phyloP scores from a whole-genome alignment of 2,329 filamentous ascomycete species.

The Botryotinia calthae region DNA sequence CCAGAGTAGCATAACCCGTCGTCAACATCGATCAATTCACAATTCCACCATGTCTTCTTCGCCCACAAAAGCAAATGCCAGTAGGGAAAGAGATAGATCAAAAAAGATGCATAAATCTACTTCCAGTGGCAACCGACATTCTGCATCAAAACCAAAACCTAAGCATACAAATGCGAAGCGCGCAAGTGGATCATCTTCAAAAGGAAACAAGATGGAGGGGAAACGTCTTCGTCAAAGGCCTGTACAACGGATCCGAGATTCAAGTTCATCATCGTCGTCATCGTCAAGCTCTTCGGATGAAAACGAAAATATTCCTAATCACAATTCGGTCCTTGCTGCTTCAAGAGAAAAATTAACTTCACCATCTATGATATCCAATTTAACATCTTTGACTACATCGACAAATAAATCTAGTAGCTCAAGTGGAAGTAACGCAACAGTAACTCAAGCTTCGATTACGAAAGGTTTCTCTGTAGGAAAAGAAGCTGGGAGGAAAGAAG shows the following conservation, averaged over 20 bases:
- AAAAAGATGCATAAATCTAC: conserved; percentile 28
- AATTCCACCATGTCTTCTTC: conserved; percentile 29
- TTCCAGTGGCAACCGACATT: conserved; percentile 25
- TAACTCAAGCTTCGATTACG: conserved; percentile 40
- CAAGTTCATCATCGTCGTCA: conserved; percentile 27
- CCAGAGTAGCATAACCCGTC: conserved; percentile 23
- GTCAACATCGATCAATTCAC: conserved; percentile 21
- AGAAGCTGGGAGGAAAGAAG: conserved; percentile 25
- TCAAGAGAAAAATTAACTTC: conserved; percentile 36
- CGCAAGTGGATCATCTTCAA: conserved; percentile 22
- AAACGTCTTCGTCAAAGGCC: conserved; percentile 26
- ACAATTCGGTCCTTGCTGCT: conserved; percentile 30
- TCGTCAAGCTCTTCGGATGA: conserved; percentile 30
- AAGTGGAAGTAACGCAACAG: conserved; percentile 44
- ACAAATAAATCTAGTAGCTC: conserved; percentile 43
- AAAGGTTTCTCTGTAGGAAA: conserved; percentile 28
- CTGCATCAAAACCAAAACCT: conserved; percentile 25
- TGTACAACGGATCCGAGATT: conserved; percentile 26
- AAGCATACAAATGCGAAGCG: conserved; percentile 29
- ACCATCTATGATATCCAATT: conserved; percentile 38
- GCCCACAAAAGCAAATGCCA: conserved; percentile 26
- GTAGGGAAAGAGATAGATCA: conserved; percentile 32
- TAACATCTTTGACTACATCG: conserved; percentile 36
- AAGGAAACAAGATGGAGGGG: conserved; percentile 26
- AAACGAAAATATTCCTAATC: conserved; percentile 31